Percentiles rank a stretch among this genome's conserved stretches.
Conservation (phyloP, 2,329 filamentous ascomycete species). For the Fusarium sp. region DNA sequence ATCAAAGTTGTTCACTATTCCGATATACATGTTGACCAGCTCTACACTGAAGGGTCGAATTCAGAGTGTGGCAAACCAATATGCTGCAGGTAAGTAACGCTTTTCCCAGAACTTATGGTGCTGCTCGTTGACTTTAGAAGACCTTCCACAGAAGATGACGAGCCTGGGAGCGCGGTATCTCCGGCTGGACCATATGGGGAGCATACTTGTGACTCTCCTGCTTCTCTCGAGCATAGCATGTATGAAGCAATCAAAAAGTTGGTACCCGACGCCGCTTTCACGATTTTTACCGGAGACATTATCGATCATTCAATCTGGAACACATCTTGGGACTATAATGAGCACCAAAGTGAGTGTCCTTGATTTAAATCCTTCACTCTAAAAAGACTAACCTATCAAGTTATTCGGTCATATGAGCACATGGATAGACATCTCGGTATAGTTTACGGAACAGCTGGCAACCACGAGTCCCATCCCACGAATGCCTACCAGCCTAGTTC, state of each 20-base stretch:
- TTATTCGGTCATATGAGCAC: constrained; percentile 57
- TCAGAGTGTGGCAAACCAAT: constrained; percentile 66
- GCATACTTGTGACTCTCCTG: constrained; percentile 62
- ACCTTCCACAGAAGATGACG: constrained; percentile 57
- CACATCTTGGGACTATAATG: constrained; percentile 49
- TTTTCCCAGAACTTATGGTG: no score
- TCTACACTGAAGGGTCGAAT: constrained; percentile 63
- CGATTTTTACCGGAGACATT: constrained; percentile 69
- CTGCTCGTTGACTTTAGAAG: constrained; percentile 37
- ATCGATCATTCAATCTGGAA: constrained; percentile 63
- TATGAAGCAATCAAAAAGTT: constrained; percentile 59
- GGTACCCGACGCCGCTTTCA: constrained; percentile 59
- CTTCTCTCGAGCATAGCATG: constrained; percentile 63
- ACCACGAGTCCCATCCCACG: constrained; percentile 65
- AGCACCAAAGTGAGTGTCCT: constrained; percentile 40
- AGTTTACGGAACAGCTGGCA: constrained; percentile 64
- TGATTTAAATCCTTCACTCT: neutral
- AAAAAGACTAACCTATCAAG: constrained; percentile 29
- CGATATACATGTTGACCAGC: constrained; percentile 67
- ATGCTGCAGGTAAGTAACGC: constrained; percentile 59
- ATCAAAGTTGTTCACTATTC: constrained; percentile 67
- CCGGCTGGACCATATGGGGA: constrained; percentile 64
- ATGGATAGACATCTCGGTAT: constrained; percentile 55
- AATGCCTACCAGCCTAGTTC: constrained; percentile 59
- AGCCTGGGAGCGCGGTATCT: constrained; percentile 56